phyloP scores from a whole-genome alignment of 257 asterid genomes.

The Solanum rostratum region DNA sequence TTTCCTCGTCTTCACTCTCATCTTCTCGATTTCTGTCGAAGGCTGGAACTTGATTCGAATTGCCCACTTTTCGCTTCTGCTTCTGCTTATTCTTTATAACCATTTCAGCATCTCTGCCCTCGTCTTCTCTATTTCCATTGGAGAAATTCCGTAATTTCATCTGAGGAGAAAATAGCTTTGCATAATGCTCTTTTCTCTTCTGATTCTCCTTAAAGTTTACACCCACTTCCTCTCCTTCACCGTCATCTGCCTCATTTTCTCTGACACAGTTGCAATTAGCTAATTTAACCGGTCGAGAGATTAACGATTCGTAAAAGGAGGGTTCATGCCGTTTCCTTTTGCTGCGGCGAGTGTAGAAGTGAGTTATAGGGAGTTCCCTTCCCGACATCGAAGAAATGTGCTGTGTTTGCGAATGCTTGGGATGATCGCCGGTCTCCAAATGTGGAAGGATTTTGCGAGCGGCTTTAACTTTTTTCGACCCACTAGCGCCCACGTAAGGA shows the following conservation, averaged over 20 bases:
- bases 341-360: constrained; percentile 45
- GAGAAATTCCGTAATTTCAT: background rate
- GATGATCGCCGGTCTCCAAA: constrained; percentile 22
- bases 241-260: background rate
- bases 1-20: background rate
- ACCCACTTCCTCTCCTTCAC: background rate
- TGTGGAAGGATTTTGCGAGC: constrained; percentile 36
- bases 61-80: background rate
- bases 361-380: constrained; percentile 10
- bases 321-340: constrained; percentile 21
- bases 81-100: background rate
- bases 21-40: background rate
- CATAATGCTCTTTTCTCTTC: background rate
- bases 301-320: constrained; percentile 9
- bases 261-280: background rate
- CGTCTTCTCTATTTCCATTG: background rate
- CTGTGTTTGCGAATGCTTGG: background rate
- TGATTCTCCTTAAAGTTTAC: background rate
- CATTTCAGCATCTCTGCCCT: background rate
- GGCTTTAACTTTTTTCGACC: constrained; percentile 73
- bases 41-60: background rate
- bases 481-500: constrained; percentile 54
- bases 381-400: background rate
- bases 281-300: background rate
- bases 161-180: background rate